Evolutionary conservation across 306 rosid genomes (phyloP).

Genomic region (Prunus dulcis): DNA sequence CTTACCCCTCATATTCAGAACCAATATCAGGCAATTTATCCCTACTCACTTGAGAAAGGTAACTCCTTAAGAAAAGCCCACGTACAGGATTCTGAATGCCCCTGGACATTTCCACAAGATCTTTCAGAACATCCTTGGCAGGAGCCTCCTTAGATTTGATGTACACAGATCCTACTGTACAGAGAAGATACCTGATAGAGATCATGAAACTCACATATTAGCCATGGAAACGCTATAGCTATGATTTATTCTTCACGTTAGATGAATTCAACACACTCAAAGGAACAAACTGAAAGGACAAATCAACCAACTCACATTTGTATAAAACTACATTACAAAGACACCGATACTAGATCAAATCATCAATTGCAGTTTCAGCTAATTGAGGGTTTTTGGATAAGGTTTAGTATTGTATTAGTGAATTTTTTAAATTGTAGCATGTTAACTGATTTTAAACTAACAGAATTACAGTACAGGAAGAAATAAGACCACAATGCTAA

Average conservation of each 20-base stretch:
- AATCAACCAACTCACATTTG: neutral
- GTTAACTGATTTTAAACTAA: neutral
- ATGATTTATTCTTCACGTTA: neutral
- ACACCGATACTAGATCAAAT: neutral
- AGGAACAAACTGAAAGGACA: neutral
- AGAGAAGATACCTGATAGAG: constrained; percentile 45
- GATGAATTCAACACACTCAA: neutral
- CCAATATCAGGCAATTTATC: constrained; percentile 62
- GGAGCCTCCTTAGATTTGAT: constrained; percentile 67
- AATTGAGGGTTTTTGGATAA: neutral
- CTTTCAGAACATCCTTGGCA: constrained; percentile 57
- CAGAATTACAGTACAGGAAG: neutral
- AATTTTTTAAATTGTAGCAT: neutral
- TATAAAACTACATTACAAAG: neutral
- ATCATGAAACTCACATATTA: neutral
- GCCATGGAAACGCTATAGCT: neutral
- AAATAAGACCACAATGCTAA: neutral
- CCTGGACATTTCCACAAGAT: constrained; percentile 65
- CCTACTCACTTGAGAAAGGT: constrained; percentile 66
- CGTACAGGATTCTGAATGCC: constrained; percentile 62
- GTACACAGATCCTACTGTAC: constrained; percentile 61
- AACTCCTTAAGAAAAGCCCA: constrained; percentile 58
- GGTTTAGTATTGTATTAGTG: neutral
- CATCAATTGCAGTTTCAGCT: neutral
- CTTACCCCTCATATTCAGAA: constrained; percentile 66